phyloP scores from a whole-genome alignment of 371 early-diverging fungal genomes.

The Quaeritorhiza haematococci region DNA sequence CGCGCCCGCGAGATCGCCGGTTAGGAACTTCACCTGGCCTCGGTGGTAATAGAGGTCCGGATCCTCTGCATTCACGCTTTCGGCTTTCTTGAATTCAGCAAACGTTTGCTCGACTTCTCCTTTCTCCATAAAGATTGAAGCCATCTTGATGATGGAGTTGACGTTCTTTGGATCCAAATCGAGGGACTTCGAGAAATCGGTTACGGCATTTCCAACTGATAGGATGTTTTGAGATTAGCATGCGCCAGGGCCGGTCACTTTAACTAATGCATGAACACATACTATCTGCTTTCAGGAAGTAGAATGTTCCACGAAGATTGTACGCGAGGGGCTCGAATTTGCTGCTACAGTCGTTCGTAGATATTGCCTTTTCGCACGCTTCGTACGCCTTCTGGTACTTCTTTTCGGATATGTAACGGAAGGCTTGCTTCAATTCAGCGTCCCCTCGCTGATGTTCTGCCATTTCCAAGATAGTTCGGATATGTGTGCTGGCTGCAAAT shows the following conservation, averaged over 20 bases:
- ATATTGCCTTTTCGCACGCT: conserved; percentile 63
- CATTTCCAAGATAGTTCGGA: conserved; percentile 7
- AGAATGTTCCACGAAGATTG: conserved; percentile 83
- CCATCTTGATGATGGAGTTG: conserved; percentile 82
- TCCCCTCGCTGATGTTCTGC: conserved; percentile 34
- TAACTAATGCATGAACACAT: conserved; percentile 1
- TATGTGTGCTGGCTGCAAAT: conserved; percentile 6
- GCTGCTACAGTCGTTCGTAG: conserved; percentile 15
- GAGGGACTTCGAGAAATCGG: conserved; percentile 74
- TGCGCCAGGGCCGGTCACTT: no score
- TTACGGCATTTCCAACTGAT: conserved; percentile 59
- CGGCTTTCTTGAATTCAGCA: conserved; percentile 67
- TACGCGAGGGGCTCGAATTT: conserved; percentile 58
- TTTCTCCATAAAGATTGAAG: conserved; percentile 81
- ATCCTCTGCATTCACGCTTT: conserved; percentile 57
- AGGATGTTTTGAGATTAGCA: no score
- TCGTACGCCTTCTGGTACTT: conserved; percentile 68
- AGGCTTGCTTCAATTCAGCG: conserved; percentile 45
- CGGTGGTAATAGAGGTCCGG: conserved; percentile 82
- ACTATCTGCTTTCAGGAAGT: conserved; percentile 77
- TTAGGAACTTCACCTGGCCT: conserved; percentile 43
- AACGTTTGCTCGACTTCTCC: conserved; percentile 60
- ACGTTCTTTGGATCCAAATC: conserved; percentile 71
- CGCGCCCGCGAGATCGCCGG: conserved; percentile 71
- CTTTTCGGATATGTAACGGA: conserved; percentile 39